A percentile compares a stretch with the other conserved stretches of the same genome.
Evolutionary conservation across 2,329 filamentous ascomycete species (phyloP).

Genomic region (Monosporascus sp.): DNA sequence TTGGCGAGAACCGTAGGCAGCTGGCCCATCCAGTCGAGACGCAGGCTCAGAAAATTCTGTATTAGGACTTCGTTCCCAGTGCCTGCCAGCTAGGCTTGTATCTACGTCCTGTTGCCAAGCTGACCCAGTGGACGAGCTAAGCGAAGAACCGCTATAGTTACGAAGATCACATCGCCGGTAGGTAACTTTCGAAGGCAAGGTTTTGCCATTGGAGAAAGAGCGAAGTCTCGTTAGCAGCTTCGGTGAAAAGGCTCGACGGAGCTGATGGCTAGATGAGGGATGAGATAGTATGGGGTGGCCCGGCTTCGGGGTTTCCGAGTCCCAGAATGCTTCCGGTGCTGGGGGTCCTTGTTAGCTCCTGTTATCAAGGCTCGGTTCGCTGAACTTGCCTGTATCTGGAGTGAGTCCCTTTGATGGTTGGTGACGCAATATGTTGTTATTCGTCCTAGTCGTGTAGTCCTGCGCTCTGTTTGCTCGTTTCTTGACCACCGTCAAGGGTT

Average conservation of each 20-base stretch:
- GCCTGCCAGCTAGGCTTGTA: conserved; percentile 1
- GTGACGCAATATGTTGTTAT: neutral
- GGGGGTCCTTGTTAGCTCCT: conserved; percentile 1
- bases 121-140: conserved; percentile 9
- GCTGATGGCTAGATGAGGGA: conserved; percentile 13
- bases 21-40: conserved; percentile 5
- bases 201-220: conserved; percentile 18
- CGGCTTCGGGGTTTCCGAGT: conserved; percentile 9
- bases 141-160: conserved; percentile 11
- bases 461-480: conserved; percentile 12
- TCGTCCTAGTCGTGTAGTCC: conserved; percentile 1
- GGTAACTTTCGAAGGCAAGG: conserved; percentile 17
- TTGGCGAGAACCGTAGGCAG: conserved; percentile 3
- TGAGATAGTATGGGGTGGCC: conserved; percentile 2
- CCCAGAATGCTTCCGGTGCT: conserved; percentile 4
- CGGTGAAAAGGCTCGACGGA: conserved; percentile 10
- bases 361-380: neutral
- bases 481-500: conserved; percentile 21
- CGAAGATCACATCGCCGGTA: conserved; percentile 10
- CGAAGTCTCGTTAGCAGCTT: conserved; percentile 14
- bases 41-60: conserved; percentile 6
- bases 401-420: neutral
- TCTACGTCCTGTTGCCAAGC: neutral
- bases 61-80: conserved; percentile 11
- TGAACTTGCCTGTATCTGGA: neutral